These are phyloP conservation scores for Metarhizium album DNA, from an alignment of 2,329 filamentous ascomycete genomes.

Conservation along the genomic window DNA sequence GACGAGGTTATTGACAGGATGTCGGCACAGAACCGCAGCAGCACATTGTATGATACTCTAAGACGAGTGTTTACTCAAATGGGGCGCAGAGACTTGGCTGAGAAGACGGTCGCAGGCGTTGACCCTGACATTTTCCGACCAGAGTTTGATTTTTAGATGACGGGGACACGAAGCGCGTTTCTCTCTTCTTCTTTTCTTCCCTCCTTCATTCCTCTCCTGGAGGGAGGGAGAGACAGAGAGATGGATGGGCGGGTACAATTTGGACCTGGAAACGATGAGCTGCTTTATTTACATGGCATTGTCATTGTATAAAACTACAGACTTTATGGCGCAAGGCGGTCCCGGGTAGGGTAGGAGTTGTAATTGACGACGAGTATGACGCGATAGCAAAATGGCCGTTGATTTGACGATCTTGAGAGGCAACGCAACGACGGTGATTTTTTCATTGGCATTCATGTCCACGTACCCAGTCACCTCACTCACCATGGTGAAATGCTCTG, in stretches of 20 bases:
- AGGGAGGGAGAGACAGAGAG: not conserved
- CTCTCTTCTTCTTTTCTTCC: too few species aligned
- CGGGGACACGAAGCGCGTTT: too few species aligned
- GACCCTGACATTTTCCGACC: conserved; percentile 81
- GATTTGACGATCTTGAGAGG: not conserved
- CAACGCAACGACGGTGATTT: too few species aligned
- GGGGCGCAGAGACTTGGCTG: conserved; percentile 77
- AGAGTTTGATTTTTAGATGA: conserved; percentile 69
- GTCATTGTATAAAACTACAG: not conserved
- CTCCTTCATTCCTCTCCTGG: too few species aligned
- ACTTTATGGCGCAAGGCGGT: not conserved
- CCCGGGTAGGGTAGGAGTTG: not conserved
- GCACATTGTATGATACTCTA: conserved; percentile 91
- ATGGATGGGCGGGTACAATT: not conserved
- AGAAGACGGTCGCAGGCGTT: conserved; percentile 80
- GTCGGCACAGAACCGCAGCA: conserved; percentile 91
- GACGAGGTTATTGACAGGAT: conserved; percentile 76
- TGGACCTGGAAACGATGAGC: not conserved
- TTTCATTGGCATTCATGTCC: too few species aligned
- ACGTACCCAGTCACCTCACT: too few species aligned
- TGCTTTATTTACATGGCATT: not conserved
- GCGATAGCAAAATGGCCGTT: not conserved
- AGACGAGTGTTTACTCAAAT: conserved; percentile 94
- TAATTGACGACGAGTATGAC: not conserved
- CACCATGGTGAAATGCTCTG: too few species aligned